Evolutionary conservation across 2,329 filamentous ascomycete genomes (phyloP).

Genomic region (Emergomyces orientalis): DNA sequence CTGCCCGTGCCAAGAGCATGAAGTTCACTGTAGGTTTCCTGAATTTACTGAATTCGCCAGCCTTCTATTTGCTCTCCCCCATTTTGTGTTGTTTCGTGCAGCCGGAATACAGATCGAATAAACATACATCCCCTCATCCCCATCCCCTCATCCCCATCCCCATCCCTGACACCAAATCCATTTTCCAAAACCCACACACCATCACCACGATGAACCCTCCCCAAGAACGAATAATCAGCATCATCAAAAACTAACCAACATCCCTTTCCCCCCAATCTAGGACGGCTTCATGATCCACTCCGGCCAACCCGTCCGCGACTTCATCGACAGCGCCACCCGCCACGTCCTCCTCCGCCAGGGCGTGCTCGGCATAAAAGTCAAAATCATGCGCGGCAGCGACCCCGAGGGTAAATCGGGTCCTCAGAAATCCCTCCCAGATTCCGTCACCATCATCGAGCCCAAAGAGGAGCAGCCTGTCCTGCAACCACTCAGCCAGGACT

Average conservation of each 20-base stretch:
- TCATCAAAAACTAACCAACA: neutral
- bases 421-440: constrained; percentile 94
- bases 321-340: constrained; percentile 96
- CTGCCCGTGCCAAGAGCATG: constrained; percentile 99
- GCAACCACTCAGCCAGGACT: constrained; percentile 95
- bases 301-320: constrained; percentile 98
- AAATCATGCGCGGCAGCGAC: constrained; percentile 99
- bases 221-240: neutral
- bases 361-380: constrained; percentile 99
- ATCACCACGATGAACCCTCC: neutral
- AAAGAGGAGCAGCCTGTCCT: constrained; percentile 97
- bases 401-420: constrained; percentile 98
- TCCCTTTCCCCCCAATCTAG: constrained; percentile 27
- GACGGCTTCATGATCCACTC: constrained; percentile 99
- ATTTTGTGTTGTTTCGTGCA: neutral
- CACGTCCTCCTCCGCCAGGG: constrained; percentile 99
- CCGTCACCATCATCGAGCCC: constrained; percentile 99
- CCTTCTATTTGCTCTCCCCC: neutral
- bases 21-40: constrained; percentile 80
- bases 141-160: neutral
- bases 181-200: neutral
- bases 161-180: neutral
- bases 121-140: neutral
- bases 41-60: neutral
- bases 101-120: neutral